Percentiles rank a stretch among this genome's conserved stretches.
These are phyloP conservation scores for Moniliophthora roreri DNA, from an alignment of 1,284 basidiomycete species.

Conservation along the genomic window DNA sequence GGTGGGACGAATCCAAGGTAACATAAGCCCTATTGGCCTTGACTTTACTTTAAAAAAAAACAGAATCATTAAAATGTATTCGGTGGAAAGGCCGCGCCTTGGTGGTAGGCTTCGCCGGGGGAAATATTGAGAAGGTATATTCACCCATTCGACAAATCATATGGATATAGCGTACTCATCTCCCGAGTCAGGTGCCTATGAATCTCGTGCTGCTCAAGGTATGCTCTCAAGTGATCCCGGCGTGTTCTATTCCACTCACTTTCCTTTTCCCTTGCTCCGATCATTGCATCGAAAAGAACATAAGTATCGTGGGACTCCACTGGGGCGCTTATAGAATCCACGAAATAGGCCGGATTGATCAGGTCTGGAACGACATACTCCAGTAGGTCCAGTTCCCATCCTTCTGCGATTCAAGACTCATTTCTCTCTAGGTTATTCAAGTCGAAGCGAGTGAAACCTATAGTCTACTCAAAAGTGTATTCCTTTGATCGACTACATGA, in stretches of 20 bases:
- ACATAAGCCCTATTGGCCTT: too few relatives aligned
- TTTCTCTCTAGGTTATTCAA: conserved; percentile 56
- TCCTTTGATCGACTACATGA: conserved; percentile 55
- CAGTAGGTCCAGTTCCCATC: conserved; percentile 38
- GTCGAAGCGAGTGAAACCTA: conserved; percentile 66
- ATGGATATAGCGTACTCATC: not conserved
- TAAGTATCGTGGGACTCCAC: conserved; percentile 78
- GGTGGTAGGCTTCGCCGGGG: conserved; percentile 90
- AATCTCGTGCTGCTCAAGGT: conserved; percentile 90
- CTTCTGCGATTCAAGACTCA: conserved; percentile 4
- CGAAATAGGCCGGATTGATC: conserved; percentile 63
- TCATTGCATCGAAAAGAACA: too few relatives aligned
- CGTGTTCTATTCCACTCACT: too few relatives aligned
- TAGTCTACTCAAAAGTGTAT: conserved; percentile 75
- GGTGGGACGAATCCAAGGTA: conserved; percentile 76
- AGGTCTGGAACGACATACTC: conserved; percentile 78
- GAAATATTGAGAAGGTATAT: conserved; percentile 83
- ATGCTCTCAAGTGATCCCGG: too few relatives aligned
- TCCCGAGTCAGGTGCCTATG: conserved; percentile 70
- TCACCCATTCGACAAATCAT: too few relatives aligned
- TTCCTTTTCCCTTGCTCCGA: too few relatives aligned
- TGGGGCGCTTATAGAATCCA: conserved; percentile 78
- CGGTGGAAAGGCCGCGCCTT: conserved; percentile 92
- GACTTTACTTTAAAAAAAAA: conserved; percentile 11
- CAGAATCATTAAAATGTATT: conserved; percentile 86